phyloP scores from a whole-genome alignment of 352 stramenopile species.

The Thraustochytrium sp. region DNA sequence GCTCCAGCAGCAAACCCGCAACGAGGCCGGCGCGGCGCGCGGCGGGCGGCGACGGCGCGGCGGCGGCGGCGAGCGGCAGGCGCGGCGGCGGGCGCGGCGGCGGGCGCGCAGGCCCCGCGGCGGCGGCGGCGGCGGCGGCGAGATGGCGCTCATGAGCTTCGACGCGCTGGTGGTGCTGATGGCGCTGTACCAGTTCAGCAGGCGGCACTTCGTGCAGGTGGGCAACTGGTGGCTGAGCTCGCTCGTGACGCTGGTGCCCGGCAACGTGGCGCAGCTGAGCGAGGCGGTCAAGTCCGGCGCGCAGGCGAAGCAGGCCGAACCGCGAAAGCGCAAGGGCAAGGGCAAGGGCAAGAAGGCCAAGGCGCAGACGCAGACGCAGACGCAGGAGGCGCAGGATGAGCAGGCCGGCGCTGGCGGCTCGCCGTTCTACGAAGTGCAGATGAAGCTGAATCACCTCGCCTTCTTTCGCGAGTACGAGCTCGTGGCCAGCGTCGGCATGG shows the following conservation, averaged over 20 bases:
- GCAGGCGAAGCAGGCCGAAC: background rate
- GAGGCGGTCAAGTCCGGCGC: constrained; percentile 9
- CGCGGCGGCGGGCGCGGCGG: no score
- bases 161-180: constrained; percentile 27
- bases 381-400: background rate
- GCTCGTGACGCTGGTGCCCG: background rate
- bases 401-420: background rate
- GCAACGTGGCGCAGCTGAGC: background rate
- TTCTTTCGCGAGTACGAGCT: constrained; percentile 2
- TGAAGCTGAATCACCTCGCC: background rate
- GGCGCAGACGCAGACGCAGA: background rate
- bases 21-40: no score
- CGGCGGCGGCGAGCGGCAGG: no score
- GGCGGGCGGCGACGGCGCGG: no score
- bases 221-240: background rate
- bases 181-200: constrained; percentile 7
- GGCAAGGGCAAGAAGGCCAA: background rate
- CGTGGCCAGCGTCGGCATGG: background rate
- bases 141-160: constrained; percentile 29
- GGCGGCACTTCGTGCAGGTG: background rate
- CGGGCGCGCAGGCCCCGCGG: background rate
- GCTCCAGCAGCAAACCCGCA: no score
- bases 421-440: constrained; percentile 27
- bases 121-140: background rate
- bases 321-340: background rate